Conservation (phyloP, 2,329 filamentous ascomycete genomes). For the Calonectria honghensis region DNA sequence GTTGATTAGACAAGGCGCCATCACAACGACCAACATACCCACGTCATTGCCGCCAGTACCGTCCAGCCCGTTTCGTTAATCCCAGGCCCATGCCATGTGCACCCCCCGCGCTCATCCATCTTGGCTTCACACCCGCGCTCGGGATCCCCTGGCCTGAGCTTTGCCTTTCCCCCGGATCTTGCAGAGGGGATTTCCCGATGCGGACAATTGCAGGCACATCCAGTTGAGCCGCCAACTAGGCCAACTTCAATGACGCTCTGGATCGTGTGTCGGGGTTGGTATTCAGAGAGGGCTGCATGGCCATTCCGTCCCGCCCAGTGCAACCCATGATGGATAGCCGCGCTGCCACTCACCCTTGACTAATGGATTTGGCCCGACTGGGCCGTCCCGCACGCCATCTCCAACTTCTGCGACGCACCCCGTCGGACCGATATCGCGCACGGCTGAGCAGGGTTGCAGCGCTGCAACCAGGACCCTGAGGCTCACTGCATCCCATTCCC, state of each 20-base stretch:
- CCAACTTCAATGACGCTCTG: background rate
- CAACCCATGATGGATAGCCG: constrained; percentile 22
- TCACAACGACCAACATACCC: constrained; percentile 6
- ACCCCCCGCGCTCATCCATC: constrained; percentile 24
- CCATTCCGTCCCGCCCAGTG: constrained; percentile 15
- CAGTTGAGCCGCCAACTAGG: constrained; percentile 4
- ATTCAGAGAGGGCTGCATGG: constrained; percentile 11
- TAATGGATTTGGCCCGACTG: constrained; percentile 38
- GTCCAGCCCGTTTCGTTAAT: constrained; percentile 1
- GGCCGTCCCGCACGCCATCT: constrained; percentile 21
- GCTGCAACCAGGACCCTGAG: constrained; percentile 33
- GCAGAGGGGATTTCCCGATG: constrained; percentile 15
- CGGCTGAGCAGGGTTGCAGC: constrained; percentile 17
- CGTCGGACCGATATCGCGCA: constrained; percentile 35
- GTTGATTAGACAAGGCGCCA: background rate
- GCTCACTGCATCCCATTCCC: constrained; percentile 3
- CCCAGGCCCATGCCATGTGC: constrained; percentile 27
- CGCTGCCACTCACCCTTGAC: constrained; percentile 31
- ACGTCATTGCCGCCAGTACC: constrained; percentile 22
- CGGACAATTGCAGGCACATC: constrained; percentile 16
- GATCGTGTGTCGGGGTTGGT: background rate
- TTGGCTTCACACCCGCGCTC: constrained; percentile 24
- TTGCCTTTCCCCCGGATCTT: constrained; percentile 26
- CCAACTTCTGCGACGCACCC: background rate
- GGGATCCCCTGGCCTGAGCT: constrained; percentile 41